Conservation (phyloP, 495 filamentous ascomycete genomes). For the Hypoxylon crocopeplum region DNA sequence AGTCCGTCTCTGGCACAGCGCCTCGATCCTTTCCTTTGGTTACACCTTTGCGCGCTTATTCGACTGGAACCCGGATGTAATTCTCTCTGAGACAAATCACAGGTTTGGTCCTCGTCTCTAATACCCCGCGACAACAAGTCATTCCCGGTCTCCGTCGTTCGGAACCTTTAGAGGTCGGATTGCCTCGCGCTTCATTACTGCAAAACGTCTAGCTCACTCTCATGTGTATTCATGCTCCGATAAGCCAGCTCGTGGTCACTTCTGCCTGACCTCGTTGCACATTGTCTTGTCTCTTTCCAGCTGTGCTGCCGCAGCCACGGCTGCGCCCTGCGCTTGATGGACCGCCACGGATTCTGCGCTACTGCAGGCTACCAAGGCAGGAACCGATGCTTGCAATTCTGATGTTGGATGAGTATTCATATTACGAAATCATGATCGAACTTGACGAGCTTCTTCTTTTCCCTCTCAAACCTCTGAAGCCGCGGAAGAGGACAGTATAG, state of each 20-base stretch:
- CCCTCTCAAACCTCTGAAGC: neutral
- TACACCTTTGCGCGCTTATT: slow-evolving; percentile 5
- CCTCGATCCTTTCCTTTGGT: neutral
- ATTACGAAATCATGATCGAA: neutral
- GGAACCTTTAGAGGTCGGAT: slow-evolving; percentile 3
- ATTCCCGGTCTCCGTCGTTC: slow-evolving; percentile 4
- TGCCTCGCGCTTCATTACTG: neutral
- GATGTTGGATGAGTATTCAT: slow-evolving; percentile 7
- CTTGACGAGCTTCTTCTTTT: neutral
- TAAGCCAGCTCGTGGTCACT: neutral
- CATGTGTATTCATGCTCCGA: neutral
- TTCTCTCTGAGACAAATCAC: slow-evolving; percentile 11
- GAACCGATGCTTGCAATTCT: slow-evolving; percentile 21
- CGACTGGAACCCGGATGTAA: slow-evolving; percentile 2
- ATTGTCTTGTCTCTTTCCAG: slow-evolving; percentile 1
- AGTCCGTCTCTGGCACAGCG: slow-evolving; percentile 8
- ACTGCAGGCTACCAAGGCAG: slow-evolving; percentile 26
- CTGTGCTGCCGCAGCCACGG: slow-evolving; percentile 33
- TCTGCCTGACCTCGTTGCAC: slow-evolving; percentile 22
- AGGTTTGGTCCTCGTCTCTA: slow-evolving; percentile 5
- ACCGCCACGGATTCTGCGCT: slow-evolving; percentile 20
- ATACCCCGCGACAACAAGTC: slow-evolving; percentile 15
- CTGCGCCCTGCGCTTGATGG: slow-evolving; percentile 29
- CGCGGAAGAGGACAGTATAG: neutral
- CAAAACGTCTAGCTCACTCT: too few relatives aligned